Evolutionary conservation across 352 stramenopile species (phyloP).

Genomic region (Globisporangium apiculatum): DNA sequence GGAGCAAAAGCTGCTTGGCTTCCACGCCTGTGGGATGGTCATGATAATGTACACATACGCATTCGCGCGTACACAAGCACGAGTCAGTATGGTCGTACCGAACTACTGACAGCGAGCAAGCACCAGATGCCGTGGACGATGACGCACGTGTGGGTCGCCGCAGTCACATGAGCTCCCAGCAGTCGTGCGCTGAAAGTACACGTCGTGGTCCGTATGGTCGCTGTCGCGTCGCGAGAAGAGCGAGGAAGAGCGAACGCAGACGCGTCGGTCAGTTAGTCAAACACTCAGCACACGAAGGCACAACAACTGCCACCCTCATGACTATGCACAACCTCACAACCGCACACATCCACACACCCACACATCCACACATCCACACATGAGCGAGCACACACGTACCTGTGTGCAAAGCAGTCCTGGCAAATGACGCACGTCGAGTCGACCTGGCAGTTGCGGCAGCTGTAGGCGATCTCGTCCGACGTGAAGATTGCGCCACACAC

Average conservation of each 20-base stretch:
- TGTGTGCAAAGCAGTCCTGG: constrained; percentile 81
- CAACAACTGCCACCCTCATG: too few species aligned
- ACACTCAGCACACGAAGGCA: too few species aligned
- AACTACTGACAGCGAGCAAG: neutral
- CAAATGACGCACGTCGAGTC: constrained; percentile 84
- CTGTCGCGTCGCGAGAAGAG: constrained; percentile 7
- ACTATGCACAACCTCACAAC: too few species aligned
- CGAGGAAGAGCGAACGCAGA: too few species aligned
- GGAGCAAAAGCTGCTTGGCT: constrained; percentile 67
- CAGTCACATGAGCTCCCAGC: constrained; percentile 84
- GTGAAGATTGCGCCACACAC: constrained; percentile 82
- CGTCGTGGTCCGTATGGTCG: constrained; percentile 72
- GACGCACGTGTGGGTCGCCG: constrained; percentile 66
- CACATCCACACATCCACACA: too few species aligned
- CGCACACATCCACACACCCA: too few species aligned
- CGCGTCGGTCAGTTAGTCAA: too few species aligned
- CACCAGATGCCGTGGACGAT: neutral
- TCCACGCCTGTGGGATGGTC: constrained; percentile 55
- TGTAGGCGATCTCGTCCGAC: constrained; percentile 84
- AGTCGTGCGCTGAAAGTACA: constrained; percentile 84
- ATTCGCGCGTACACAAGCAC: neutral
- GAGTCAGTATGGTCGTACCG: neutral
- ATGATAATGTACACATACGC: neutral
- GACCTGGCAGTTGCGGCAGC: constrained; percentile 81
- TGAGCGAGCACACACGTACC: constrained; percentile 18